Percentiles rank a stretch among this genome's conserved stretches.
phyloP scores from a whole-genome alignment of 2,329 filamentous ascomycete species.

The Claviceps quebecensis region DNA sequence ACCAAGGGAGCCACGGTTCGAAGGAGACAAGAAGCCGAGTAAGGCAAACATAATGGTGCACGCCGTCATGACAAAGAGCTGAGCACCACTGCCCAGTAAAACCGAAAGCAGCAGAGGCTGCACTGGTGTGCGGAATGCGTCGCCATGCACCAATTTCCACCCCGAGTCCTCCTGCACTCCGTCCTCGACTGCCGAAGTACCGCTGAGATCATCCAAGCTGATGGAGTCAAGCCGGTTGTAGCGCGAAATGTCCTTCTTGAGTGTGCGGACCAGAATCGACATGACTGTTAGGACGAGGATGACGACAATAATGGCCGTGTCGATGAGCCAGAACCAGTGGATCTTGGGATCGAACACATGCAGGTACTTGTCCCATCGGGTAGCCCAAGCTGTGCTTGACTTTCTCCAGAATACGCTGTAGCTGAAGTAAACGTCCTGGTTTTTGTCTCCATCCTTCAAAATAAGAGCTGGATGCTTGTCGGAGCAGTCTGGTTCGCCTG shows the following conservation, averaged over 20 bases:
- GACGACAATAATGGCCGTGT: conserved; percentile 86
- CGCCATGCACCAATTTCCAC: conserved; percentile 96
- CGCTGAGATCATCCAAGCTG: conserved; percentile 76
- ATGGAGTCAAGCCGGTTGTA: conserved; percentile 93
- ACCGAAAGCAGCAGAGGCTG: conserved; percentile 75
- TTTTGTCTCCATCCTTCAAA: conserved; percentile 39
- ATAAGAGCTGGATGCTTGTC: conserved; percentile 41
- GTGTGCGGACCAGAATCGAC: conserved; percentile 76
- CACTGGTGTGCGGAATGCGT: conserved; percentile 83
- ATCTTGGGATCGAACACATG: conserved; percentile 97
- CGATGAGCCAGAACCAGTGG: conserved; percentile 97
- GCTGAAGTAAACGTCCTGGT: conserved; percentile 64
- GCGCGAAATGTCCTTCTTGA: conserved; percentile 88
- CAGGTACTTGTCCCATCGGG: conserved; percentile 96
- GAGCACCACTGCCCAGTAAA: conserved; percentile 81
- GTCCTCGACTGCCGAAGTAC: conserved; percentile 67
- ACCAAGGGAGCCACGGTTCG: conserved; percentile 84
- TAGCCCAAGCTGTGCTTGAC: conserved; percentile 82
- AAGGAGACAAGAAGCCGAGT: conserved; percentile 86
- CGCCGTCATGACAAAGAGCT: conserved; percentile 95
- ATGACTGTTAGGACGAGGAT: conserved; percentile 84
- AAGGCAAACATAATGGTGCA: conserved; percentile 88
- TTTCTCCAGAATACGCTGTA: conserved; percentile 86
- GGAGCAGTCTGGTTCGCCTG: conserved; percentile 49
- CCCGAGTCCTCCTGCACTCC: conserved; percentile 95